Evolutionary conservation across 176 grass and related monocot genomes (phyloP).

Genomic region (Panicum miliaceum): DNA sequence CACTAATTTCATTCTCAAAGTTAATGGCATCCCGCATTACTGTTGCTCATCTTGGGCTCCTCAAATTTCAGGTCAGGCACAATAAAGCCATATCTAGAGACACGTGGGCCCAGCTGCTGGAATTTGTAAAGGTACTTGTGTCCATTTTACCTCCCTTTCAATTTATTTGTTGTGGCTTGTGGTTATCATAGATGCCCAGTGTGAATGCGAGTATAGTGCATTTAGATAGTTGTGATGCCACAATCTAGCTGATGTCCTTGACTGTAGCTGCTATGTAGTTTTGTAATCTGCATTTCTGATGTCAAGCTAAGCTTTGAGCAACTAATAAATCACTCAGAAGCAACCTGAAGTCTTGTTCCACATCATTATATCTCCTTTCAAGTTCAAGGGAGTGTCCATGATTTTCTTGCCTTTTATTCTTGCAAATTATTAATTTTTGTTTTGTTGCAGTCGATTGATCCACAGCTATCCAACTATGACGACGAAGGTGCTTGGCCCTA

Average conservation of each 20-base stretch:
- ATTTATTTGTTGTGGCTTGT: background rate
- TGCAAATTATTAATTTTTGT: background rate
- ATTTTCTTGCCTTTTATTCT: background rate
- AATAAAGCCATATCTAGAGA: conserved; percentile 98
- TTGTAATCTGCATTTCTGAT: conserved; percentile 15
- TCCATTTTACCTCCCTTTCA: background rate
- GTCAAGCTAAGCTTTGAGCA: background rate
- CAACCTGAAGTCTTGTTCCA: background rate
- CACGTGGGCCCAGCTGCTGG: conserved; percentile 96
- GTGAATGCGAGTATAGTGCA: conserved; percentile 8
- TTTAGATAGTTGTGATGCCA: background rate
- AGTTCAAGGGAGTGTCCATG: background rate
- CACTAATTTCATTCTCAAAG: conserved; percentile 29
- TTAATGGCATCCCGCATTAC: background rate
- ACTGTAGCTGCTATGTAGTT: background rate
- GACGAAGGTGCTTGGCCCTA: conserved; percentile 99
- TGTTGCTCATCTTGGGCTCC: conserved; percentile 15
- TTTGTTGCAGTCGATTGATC: conserved; percentile 76
- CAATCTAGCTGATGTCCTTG: background rate
- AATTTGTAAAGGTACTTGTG: conserved; percentile 90
- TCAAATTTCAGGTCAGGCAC: conserved; percentile 79
- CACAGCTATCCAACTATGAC: conserved; percentile 88
- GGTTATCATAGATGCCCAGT: background rate
- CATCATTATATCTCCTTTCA: background rate
- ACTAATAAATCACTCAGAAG: background rate